A percentile compares a stretch with the other conserved stretches of the same genome.
Evolutionary conservation across 495 filamentous ascomycete species (phyloP).

Genomic region (Barbatosphaeria neglecta): DNA sequence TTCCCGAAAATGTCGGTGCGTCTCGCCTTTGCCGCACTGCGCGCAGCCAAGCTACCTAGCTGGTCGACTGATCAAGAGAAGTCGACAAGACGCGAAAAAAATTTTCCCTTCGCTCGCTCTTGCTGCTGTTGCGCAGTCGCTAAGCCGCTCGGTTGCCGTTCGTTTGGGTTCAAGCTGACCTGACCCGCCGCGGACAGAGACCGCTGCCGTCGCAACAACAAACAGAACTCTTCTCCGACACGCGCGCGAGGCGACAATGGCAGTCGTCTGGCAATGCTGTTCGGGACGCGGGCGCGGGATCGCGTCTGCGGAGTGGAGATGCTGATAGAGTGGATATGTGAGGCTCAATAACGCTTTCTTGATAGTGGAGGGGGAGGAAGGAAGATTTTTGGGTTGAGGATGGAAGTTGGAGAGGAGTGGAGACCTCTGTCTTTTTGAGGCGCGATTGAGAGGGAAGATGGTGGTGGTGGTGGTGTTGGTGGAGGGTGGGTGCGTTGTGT

Average conservation of each 20-base stretch:
- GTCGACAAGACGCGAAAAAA: too few relatives aligned
- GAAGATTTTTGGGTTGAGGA: neutral
- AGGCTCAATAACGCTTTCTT: neutral
- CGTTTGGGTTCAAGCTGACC: neutral
- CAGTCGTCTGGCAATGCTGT: neutral
- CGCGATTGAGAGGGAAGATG: too few relatives aligned
- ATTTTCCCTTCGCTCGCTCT: neutral
- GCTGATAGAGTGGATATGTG: slow-evolving; percentile 1
- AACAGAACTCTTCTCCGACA: too few relatives aligned
- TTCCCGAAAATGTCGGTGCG: neutral
- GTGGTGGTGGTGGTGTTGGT: neutral
- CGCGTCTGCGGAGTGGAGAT: slow-evolving; percentile 1
- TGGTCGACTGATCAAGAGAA: too few relatives aligned
- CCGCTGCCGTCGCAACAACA: neutral
- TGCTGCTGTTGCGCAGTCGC: neutral
- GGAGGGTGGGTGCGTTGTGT: neutral
- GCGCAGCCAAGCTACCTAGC: too few relatives aligned
- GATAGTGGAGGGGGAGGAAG: neutral
- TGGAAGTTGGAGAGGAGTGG: neutral
- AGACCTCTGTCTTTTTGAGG: neutral
- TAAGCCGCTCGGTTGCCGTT: neutral
- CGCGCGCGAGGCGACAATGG: neutral
- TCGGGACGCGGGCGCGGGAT: neutral
- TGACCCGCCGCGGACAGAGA: neutral
- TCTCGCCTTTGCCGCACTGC: neutral